phyloP scores from a whole-genome alignment of 768 basidiomycete species.

The Lactarius psammicola region DNA sequence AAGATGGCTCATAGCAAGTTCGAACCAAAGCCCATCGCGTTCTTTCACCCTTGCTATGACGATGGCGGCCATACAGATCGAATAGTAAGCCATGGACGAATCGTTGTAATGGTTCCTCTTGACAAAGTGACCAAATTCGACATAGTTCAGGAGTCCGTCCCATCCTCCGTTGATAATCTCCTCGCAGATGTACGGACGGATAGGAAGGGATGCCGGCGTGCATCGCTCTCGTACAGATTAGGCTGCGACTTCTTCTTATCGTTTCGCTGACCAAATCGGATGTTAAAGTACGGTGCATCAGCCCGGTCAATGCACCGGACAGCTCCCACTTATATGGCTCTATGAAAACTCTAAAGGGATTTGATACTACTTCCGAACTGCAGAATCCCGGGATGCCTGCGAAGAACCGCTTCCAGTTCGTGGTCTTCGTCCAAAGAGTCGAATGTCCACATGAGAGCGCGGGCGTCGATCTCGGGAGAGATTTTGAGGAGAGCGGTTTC shows the following conservation, averaged over 20 bases:
- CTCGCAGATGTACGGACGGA: not conserved
- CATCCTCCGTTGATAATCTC: not conserved
- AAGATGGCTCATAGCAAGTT: not conserved
- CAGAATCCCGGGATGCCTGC: slow-evolving; percentile 7
- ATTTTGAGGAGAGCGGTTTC: not conserved
- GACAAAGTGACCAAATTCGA: not conserved
- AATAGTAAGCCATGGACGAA: not conserved
- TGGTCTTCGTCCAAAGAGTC: not conserved
- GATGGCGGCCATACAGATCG: not conserved
- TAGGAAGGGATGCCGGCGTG: not conserved
- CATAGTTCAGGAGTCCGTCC: not conserved
- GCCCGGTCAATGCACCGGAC: not conserved
- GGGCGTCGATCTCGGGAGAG: not conserved
- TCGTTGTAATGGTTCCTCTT: not conserved
- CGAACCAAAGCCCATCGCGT: slow-evolving; percentile 1
- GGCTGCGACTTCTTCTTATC: not conserved
- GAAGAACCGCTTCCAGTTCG: slow-evolving; percentile 2
- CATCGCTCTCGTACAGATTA: not conserved
- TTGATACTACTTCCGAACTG: not conserved
- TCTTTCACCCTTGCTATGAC: not conserved
- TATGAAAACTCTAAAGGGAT: not conserved
- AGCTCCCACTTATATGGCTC: not conserved
- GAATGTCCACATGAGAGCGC: not conserved
- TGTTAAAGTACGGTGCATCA: not conserved
- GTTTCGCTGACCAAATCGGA: not conserved